Evolutionary conservation across 2,329 filamentous ascomycete genomes (phyloP), one percentile per base, ranked within the genome.

Genomic region (Colletotrichum shisoi): DNA sequence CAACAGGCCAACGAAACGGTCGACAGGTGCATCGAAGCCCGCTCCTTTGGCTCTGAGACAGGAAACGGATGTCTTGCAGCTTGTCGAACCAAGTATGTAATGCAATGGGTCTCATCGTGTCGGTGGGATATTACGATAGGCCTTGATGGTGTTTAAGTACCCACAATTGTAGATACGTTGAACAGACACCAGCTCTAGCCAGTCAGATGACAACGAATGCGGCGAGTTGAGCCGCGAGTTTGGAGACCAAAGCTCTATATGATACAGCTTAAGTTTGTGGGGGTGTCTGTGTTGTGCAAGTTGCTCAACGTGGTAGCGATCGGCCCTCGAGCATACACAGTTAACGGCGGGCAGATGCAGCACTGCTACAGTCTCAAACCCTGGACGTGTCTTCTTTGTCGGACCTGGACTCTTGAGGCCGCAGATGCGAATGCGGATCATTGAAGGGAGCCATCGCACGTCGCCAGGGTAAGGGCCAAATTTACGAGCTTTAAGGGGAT

Each of bases 211-310:
- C 15, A 27, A 51, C 49, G 24, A 12, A n/a, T 11, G 39, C 48
- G 21, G 45, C 40, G 56, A 49, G 27, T 37, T 57, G 52, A 44
- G 34, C 45, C 60, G 49, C 27, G 52, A 51, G 21, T 19, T 48
- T 44, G 42, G 13, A 34, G 19, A 42, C 21, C 59, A 57, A 21
- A 40, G 40, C 21, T 65, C 45, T 69, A 62, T 62, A 61, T 69
- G 68, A 61, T 24, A 60, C 65, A 60, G 40, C 46, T 56, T 62
- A 56, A 57, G 40, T 61, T 57, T 27, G 56, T 34, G 48, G 68
- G 65, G 44, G 31, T 24, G 56, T 53, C 57, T 61, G 65, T 60
- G 65, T 62, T 57, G 68, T 68, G 65, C 65, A 68, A 54, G 27
- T 56, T 58, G 37, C 52, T 65, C 52, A 9, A 58, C 9, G 27